A percentile compares a stretch with the other conserved stretches of the same genome.
Evolutionary conservation across 2,329 filamentous ascomycete species (phyloP).

Genomic region (Claviceps digitariae): DNA sequence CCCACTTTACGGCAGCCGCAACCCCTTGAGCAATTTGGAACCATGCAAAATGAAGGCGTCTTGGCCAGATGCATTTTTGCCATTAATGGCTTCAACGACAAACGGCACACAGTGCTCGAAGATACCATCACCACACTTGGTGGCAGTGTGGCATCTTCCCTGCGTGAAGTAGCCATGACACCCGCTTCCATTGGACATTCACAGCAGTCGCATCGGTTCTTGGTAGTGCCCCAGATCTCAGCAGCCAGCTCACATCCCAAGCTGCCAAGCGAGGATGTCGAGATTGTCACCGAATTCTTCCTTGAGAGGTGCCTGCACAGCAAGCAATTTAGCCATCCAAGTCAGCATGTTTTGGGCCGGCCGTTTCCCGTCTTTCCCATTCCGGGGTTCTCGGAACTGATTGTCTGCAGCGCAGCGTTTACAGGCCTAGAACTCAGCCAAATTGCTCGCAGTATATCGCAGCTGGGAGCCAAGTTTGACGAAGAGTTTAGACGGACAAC

Average conservation of each 20-base stretch:
- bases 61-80: conserved; percentile 46
- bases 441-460: conserved; percentile 58
- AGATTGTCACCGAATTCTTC: conserved; percentile 77
- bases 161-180: conserved; percentile 25
- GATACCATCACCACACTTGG: conserved; percentile 35
- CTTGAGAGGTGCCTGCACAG: conserved; percentile 76
- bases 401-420: conserved; percentile 72
- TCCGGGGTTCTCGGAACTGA: conserved; percentile 52
- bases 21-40: background rate
- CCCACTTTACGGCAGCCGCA: conserved; percentile 5
- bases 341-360: conserved; percentile 57
- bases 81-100: conserved; percentile 43
- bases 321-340: conserved; percentile 57
- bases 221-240: conserved; percentile 41
- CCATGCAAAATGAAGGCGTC: conserved; percentile 22
- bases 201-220: conserved; percentile 27
- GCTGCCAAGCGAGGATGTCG: conserved; percentile 23
- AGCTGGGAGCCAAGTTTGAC: conserved; percentile 70
- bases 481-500: conserved; percentile 59
- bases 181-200: conserved; percentile 11
- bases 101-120: conserved; percentile 34
- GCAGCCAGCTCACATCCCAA: conserved; percentile 30
- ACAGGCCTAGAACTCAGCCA: conserved; percentile 75
- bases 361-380: conserved; percentile 64
- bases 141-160: conserved; percentile 28